Evolutionary conservation across 148 eudicot species (phyloP).

Genomic region (Silene latifolia): DNA sequence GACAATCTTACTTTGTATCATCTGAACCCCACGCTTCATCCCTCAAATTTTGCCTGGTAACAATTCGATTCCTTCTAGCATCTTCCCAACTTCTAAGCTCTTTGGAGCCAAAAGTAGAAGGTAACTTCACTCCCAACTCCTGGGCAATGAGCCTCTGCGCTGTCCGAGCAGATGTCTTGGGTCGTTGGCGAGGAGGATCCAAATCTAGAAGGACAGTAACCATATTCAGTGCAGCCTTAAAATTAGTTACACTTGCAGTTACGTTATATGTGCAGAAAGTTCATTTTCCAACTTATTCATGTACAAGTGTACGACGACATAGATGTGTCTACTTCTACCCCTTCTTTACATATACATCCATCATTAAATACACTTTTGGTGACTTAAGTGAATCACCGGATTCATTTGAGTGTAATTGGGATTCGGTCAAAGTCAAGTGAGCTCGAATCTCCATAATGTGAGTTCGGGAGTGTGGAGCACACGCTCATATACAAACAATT

Average conservation of each 20-base stretch:
- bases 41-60: slow-evolving; percentile 60
- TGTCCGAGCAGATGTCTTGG: slow-evolving; percentile 77
- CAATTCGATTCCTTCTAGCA: slow-evolving; percentile 61
- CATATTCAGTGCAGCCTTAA: slow-evolving; percentile 6
- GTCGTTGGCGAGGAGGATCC: slow-evolving; percentile 87
- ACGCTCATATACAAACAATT: too few relatives aligned
- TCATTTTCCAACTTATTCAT: background rate
- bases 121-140: slow-evolving; percentile 81
- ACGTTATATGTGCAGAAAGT: background rate
- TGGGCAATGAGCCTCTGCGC: slow-evolving; percentile 88
- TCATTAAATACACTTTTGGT: too few relatives aligned
- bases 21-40: slow-evolving; percentile 91
- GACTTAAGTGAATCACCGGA: too few relatives aligned
- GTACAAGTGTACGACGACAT: too few relatives aligned
- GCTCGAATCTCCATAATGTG: too few relatives aligned
- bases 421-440: too few relatives aligned
- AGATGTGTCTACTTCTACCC: background rate
- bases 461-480: too few relatives aligned
- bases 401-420: too few relatives aligned
- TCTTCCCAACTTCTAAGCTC: slow-evolving; percentile 76
- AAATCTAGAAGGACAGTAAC: slow-evolving; percentile 43
- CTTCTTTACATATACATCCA: background rate
- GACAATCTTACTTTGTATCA: slow-evolving; percentile 31
- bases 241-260: background rate
- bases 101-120: slow-evolving; percentile 53